Evolutionary conservation across 2,329 filamentous ascomycete genomes (phyloP).

Genomic region (Fusarium chaquense): DNA sequence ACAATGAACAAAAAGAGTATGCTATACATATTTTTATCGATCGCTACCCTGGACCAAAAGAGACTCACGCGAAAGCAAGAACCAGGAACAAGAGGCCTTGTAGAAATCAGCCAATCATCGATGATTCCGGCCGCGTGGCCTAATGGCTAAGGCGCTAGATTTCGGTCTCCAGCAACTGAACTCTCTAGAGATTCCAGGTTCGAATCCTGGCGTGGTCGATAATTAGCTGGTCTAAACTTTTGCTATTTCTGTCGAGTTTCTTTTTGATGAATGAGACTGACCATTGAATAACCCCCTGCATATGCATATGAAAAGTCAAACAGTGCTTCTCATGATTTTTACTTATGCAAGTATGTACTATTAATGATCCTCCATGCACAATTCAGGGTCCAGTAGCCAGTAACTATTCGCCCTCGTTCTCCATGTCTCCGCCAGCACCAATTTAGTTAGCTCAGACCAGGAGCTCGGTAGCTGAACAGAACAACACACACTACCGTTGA

Average conservation of each 20-base stretch:
- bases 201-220: constrained; percentile 31
- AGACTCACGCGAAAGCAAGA: fast-evolving
- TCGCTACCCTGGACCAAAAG: not conserved
- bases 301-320: not conserved
- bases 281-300: no score
- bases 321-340: not conserved
- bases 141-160: constrained; percentile 37
- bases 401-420: no score
- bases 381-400: not conserved
- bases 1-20: not conserved
- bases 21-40: not conserved
- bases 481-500: constrained; percentile 9
- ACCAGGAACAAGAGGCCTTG: fast-evolving
- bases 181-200: constrained; percentile 35
- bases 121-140: constrained; percentile 26
- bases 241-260: not conserved
- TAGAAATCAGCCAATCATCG: constrained; percentile 8
- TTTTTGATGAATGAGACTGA: not conserved
- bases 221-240: not conserved
- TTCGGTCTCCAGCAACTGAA: constrained; percentile 13
- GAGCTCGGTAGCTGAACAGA: not conserved
- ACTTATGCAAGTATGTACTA: not conserved
- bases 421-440: not conserved
- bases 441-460: not conserved
- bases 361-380: not conserved